Evolutionary conservation across 2,329 filamentous ascomycete genomes (phyloP), one percentile per base, ranked within the genome.

Genomic region (Akanthomyces muscarius): DNA sequence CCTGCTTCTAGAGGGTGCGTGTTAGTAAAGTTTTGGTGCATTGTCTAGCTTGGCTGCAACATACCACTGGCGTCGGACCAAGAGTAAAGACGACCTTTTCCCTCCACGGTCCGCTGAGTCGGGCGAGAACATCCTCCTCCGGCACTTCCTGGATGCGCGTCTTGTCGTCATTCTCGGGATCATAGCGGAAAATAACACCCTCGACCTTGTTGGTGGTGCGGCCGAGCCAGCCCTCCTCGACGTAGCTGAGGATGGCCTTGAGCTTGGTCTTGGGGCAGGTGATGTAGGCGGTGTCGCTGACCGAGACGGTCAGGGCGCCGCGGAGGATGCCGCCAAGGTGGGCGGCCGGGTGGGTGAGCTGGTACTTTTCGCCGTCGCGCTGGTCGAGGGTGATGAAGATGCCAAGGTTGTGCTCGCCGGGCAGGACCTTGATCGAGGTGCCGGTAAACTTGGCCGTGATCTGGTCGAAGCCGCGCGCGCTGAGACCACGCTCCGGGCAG

Each of bases 401-500:
- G 67, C 95, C 95, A 68, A 96, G 82, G 75, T 99, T 99, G 79
- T 96, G 92, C 72, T 93, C 88, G 66, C 95, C 95, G 0, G 95
- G 92, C 25, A 89, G 88, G 44, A 99, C 94, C 73, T 92, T 92
- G 75, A 99, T 85, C 69, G 91, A 94, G 21, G 95, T 97, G 63
- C 95, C 95, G 1, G 95, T 98, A 77, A 99, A 99, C 76, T 97
- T 98, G 72, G 95, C 95, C 69, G 90, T 94, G 70, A 99, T 88
- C 79, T 99, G 95, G 72, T 99, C 95, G 72, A 94, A 99, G 1
- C 95, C 95, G 64, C 89, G 85, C 18, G 95, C 95, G 44, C 86
- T 87, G 67, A 99, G 84, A 33, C 94, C 95, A 73, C 92, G 93
- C 68, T 96, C 90, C 0, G 93, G 92, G 72, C 95, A 99, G 72